Evolutionary conservation across 2,329 filamentous ascomycete genomes (phyloP).

Genomic region (Beauveria varroae): DNA sequence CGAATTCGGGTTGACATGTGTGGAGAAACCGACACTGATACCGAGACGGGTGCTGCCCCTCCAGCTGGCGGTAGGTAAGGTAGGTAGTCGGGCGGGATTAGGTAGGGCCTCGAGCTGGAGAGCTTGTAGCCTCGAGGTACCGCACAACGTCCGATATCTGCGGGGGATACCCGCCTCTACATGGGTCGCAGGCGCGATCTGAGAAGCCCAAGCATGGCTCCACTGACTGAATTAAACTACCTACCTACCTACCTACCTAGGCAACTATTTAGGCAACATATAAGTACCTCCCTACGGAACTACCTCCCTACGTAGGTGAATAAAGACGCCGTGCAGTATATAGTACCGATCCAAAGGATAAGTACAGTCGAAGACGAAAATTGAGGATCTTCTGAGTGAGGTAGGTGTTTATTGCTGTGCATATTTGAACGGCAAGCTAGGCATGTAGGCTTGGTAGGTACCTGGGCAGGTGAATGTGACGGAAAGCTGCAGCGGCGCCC

Average conservation of each 20-base stretch:
- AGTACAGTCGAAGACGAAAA: too few species aligned
- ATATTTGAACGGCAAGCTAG: too few species aligned
- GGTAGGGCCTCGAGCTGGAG: neutral
- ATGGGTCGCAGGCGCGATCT: neutral
- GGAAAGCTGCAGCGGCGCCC: neutral
- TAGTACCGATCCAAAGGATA: too few species aligned
- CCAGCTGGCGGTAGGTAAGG: neutral
- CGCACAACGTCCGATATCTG: neutral
- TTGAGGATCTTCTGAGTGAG: too few species aligned
- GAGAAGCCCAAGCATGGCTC: neutral
- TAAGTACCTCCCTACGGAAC: too few species aligned
- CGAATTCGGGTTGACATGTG: constrained; percentile 10
- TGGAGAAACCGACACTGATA: constrained; percentile 8
- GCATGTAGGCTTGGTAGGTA: too few species aligned
- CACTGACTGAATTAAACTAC: neutral
- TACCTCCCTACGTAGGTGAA: too few species aligned
- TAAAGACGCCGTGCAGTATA: too few species aligned
- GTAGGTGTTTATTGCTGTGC: too few species aligned
- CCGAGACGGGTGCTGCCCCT: neutral
- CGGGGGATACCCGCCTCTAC: constrained; percentile 5
- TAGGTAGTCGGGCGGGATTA: constrained; percentile 4
- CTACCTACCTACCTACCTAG: neutral
- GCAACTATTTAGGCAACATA: neutral
- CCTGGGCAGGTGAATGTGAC: neutral
- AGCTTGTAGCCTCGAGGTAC: neutral